Base-by-base conservation (phyloP, 2,329 filamentous ascomycete genomes). In the Bimuria novae-zelandiae region DNA sequence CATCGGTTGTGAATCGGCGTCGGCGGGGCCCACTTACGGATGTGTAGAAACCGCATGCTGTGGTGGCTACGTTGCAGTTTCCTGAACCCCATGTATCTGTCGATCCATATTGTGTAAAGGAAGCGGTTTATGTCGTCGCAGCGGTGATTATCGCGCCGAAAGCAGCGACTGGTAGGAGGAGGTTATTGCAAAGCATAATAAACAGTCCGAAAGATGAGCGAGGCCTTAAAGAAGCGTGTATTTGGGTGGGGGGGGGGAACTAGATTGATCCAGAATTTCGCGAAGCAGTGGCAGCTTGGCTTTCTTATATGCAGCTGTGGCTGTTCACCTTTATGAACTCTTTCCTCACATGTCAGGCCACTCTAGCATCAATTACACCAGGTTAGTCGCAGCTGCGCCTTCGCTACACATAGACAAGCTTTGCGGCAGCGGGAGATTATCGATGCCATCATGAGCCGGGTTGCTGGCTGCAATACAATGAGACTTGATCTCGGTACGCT, bases 21-120 rank as follows among this genome's bases (percentile, higher is more conserved):
- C 21, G 12, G 4, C 33, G 14, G 3, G n/a, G 21, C 5, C 3
- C 11, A 27, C 54, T 42, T 37, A 59, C 56, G 33, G 48, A 46
- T 16, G 50, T 56, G 44, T 58, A 60, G 36, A 54, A 56, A 3
- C 55, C 57, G 37, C 57, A 60, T n/a, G 55, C 57, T 4, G 41
- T 52, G 17, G 37, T 53, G 27, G 51, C 49, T 16, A 51, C 43
- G 21, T 54, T 51, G 33, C 56, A 59, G 48, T 52, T 59, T 5
- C 54, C 54, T 4, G 54, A 56, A 17, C 51, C 51, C 23, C 45
- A 47, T 7, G 40, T 45, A 37, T 59, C 56, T 10, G 44, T 56
- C 10, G 54, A 51, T 14, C 56, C 56, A 33, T 59, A 59, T n/a
- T 51, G 42, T 4, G 56, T 59, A 42, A 57, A 54, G 14, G 56